These are phyloP conservation scores for Candida verbasci DNA, from an alignment of 805 yeast species.

Conservation along the genomic window DNA sequence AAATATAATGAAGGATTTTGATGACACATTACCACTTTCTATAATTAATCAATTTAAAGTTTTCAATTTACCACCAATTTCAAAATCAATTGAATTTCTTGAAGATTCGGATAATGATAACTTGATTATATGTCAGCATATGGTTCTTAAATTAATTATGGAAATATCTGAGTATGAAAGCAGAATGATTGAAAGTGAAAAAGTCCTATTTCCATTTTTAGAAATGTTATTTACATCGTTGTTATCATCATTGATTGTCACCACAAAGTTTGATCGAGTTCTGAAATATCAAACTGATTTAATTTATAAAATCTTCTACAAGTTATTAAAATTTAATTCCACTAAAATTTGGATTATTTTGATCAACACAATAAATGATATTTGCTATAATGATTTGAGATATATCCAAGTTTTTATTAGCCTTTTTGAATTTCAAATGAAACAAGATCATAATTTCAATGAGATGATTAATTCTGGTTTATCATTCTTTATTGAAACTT, in stretches of 20 bases:
- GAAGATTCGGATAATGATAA: slow-evolving; percentile 2
- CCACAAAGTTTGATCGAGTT: not conserved
- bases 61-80: slow-evolving; percentile 25
- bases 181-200: slow-evolving; percentile 10
- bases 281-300: not conserved
- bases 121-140: slow-evolving; percentile 6
- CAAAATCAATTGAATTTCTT: slow-evolving; percentile 18
- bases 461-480: slow-evolving; percentile 22
- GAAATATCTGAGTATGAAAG: slow-evolving; percentile 13
- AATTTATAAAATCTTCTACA: not conserved
- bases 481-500: slow-evolving; percentile 18
- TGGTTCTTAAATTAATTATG: slow-evolving; percentile 1
- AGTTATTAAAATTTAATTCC: not conserved
- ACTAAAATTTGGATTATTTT: slow-evolving; percentile 23
- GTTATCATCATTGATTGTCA: slow-evolving; percentile 10
- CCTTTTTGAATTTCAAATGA: slow-evolving; percentile 16
- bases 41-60: slow-evolving; percentile 13
- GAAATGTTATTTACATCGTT: slow-evolving; percentile 16
- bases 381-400: slow-evolving; percentile 24
- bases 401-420: slow-evolving; percentile 15
- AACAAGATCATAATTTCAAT: slow-evolving; percentile 8
- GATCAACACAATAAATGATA: slow-evolving; percentile 26
- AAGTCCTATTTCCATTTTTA: slow-evolving; percentile 10
- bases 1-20: slow-evolving; percentile 10
- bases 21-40: slow-evolving; percentile 10